Base-by-base conservation (phyloP, 257 asterid species). In the Agastache rugosa region DNA sequence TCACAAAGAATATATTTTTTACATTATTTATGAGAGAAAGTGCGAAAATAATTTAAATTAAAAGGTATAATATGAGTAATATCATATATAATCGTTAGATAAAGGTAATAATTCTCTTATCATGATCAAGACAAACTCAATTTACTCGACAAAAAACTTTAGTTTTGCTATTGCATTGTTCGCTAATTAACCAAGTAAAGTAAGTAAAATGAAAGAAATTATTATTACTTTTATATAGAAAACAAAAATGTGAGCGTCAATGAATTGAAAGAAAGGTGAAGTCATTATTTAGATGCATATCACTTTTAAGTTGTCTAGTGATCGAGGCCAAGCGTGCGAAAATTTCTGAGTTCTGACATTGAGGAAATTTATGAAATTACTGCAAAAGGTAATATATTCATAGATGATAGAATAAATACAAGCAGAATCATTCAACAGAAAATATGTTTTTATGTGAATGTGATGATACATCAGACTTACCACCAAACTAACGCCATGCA, bases 271-370 rank as follows among this genome's bases (percentile, higher is more conserved):
- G 35, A 11, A 55, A 11, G 35, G 0, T 15, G 6, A 61, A 11
- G 63, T 58, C 31, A 74, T 73, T 61, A 60, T 74, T 54, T 70
- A 35, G 69, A 54, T 47, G 42, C 19, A 45, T 22, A 51, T 75
- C 77, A 79, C 67, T 70, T 71, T 69, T 69, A 67, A 72, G 83
- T 69, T 50, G 17, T 7, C 67, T 71, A 22, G 62, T 63, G 66
- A 69, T 54, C 61, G 53, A 73, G 62, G 73, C 53, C 69, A 79
- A 83, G 87, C 87, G 87, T 83, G 84, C 80, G 77, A 80, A 69
- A 73, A 76, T 62, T 78, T 59, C 82, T 20, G 85, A 44, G 45
- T 60, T 84, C 81, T 84, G 86, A 84, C 84, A 84, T 76, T 79
- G 72, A 53, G 71, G 84, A 84, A 79, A 76, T 74, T 74, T 76